Evolutionary conservation across 129 eudicot species (phyloP).

Genomic region (Erigeron canadensis): DNA sequence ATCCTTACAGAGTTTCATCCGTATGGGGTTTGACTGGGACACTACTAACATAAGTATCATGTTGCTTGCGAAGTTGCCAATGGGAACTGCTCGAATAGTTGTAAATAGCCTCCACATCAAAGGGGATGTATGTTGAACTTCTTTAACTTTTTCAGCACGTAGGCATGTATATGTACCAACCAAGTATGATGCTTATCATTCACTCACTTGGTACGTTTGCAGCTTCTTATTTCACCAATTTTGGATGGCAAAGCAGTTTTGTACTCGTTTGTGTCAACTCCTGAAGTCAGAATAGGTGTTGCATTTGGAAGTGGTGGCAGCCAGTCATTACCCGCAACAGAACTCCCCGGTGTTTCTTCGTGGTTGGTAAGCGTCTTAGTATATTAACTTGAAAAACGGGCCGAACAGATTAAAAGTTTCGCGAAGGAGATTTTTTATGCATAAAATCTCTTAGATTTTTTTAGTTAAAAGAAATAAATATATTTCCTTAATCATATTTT

Average conservation of each 20-base stretch:
- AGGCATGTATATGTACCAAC: not conserved
- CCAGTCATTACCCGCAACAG: constrained; percentile 95
- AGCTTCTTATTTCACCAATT: constrained; percentile 83
- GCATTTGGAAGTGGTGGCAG: constrained; percentile 98
- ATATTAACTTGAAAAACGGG: not conserved
- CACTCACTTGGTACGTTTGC: constrained; percentile 24
- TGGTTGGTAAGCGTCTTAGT: constrained; percentile 66
- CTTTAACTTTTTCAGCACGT: constrained; percentile 10
- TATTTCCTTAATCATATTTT: not conserved
- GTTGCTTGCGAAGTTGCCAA: constrained; percentile 84
- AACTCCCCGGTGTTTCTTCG: constrained; percentile 89
- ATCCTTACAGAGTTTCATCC: constrained; percentile 61
- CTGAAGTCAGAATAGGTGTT: constrained; percentile 86
- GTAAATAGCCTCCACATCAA: constrained; percentile 80
- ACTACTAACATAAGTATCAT: constrained; percentile 71
- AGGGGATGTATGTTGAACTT: constrained; percentile 81
- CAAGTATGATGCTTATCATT: not conserved
- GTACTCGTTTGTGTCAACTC: constrained; percentile 89
- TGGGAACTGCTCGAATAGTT: constrained; percentile 93
- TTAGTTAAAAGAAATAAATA: not conserved
- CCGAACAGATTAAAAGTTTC: not conserved
- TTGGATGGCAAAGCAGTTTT: constrained; percentile 81
- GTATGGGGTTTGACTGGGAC: constrained; percentile 94
- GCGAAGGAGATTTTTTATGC: not conserved
- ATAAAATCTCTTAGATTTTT: not conserved